These are phyloP conservation scores for Dalechampia spathulata DNA, from an alignment of 441 rosid species.

Conservation along the genomic window DNA sequence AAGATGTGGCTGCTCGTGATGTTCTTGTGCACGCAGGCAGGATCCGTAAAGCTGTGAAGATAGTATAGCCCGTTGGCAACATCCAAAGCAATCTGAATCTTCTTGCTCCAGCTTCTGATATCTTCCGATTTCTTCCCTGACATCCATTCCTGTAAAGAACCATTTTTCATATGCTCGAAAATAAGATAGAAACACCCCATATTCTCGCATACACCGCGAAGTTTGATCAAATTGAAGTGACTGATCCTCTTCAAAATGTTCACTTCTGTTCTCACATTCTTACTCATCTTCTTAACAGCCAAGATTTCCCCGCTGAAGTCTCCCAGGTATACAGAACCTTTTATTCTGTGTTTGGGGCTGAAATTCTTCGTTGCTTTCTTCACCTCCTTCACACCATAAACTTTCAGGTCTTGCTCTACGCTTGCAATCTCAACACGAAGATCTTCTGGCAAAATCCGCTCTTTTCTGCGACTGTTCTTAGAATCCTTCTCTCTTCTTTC, in stretches of 20 bases:
- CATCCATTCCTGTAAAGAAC: conserved; percentile 40
- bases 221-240: conserved; percentile 46
- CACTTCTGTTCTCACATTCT: conserved; percentile 34
- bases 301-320: conserved; percentile 25
- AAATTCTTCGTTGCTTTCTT: conserved; percentile 33
- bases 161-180: conserved; percentile 37
- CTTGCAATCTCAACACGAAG: conserved; percentile 35
- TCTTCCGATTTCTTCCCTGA: conserved; percentile 9
- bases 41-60: conserved; percentile 49
- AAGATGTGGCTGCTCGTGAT: conserved; percentile 38
- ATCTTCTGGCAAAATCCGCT: conserved; percentile 19
- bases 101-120: conserved; percentile 18
- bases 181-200: conserved; percentile 27
- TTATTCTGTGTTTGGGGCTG: conserved; percentile 28
- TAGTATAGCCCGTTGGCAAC: conserved; percentile 46
- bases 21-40: conserved; percentile 40
- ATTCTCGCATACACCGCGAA: conserved; percentile 33
- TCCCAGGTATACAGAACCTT: conserved; percentile 34
- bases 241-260: conserved; percentile 38
- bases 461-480: neutral
- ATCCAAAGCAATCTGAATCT: conserved; percentile 45
- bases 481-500: conserved; percentile 12
- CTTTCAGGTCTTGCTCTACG: conserved; percentile 32
- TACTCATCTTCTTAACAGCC: conserved; percentile 29
- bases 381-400: conserved; percentile 26